A percentile compares a stretch with the other conserved stretches of the same genome.
Conservation (phyloP, 2,329 filamentous ascomycete genomes). For the Apiospora arundinis region DNA sequence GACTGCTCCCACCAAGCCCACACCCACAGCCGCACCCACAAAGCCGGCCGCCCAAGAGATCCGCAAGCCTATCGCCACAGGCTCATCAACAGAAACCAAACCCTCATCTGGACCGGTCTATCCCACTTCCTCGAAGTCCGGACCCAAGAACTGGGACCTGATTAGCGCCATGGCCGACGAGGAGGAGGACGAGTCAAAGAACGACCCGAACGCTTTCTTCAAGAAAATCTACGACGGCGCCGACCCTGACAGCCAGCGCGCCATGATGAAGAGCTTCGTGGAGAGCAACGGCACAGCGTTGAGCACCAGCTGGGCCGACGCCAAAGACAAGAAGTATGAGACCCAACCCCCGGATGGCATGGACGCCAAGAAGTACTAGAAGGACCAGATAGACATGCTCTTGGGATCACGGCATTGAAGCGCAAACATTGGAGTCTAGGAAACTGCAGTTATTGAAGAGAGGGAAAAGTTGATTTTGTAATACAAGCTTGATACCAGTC, state of each 20-base stretch:
- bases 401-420: not conserved
- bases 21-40: not conserved
- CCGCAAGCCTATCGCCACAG: not conserved
- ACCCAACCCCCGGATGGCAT: conserved; percentile 78
- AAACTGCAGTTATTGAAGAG: not conserved
- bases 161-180: conserved; percentile 59
- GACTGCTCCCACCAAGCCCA: conserved; percentile 46
- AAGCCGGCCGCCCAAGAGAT: not conserved
- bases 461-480: conserved; percentile 4
- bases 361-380: conserved; percentile 69
- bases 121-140: conserved; percentile 83
- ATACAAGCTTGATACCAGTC: conserved; percentile 8
- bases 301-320: conserved; percentile 91
- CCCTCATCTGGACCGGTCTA: conserved; percentile 62
- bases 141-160: conserved; percentile 93
- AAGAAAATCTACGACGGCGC: conserved; percentile 83
- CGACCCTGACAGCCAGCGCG: conserved; percentile 80
- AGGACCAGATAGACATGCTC: no score
- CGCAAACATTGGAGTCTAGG: not conserved
- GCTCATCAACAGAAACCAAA: conserved; percentile 16
- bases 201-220: conserved; percentile 82
- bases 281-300: conserved; percentile 94
- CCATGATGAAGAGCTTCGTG: conserved; percentile 97
- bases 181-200: conserved; percentile 59
- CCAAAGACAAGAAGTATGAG: conserved; percentile 74